Evolutionary conservation across 2,329 filamentous ascomycete genomes (phyloP), one percentile per base, ranked within the genome.

Genomic region (Colletotrichum lindemuthianum): DNA sequence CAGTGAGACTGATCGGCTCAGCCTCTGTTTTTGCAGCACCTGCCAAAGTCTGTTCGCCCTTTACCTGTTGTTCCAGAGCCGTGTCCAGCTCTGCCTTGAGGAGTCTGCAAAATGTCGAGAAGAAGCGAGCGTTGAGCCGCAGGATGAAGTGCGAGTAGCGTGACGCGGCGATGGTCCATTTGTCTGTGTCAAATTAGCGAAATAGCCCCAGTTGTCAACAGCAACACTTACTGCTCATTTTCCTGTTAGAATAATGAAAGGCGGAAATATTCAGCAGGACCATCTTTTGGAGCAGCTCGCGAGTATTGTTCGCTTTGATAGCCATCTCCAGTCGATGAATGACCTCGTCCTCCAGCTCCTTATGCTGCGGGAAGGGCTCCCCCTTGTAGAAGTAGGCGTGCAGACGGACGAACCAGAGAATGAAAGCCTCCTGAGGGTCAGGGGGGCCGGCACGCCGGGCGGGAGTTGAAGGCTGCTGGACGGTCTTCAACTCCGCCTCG

Each of bases 321-420:
- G 92, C 87, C 69, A 91, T 86, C 51, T 89, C 86, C 41, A 97
- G 80, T 53, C 93, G 90, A 70, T 90, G 89, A 65, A 97, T 82
- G 11, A 98, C 91, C 74, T 97, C 93, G 63, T 88, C 88, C 76
- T 97, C 94, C 34, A 97, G 81, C 74, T 97, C 93, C 58, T 90
- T 86, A 68, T 93, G 91, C 66, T 90, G 88, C 1, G 87, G 79
- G 70, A 96, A 94, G 48, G 88, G 84, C 65, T 90, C 84, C 37
- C 92, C 93, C 66, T 89, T 89, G 77, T 91, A 95, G 76, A 92
- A 95, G 72, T 90, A 88, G 51, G 92, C 92, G 74, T 97, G 95
- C 47, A 97, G 85, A 70, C 91, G 89, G 65, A 95, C 86, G 71
- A 97, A 97, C 90, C 93, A 96, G 55, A 88, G 87, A 50, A 90